Evolutionary conservation across 202 grass and related monocot species (phyloP), one percentile per base, ranked within the genome.

Genomic region (Saccharum hybrid): DNA sequence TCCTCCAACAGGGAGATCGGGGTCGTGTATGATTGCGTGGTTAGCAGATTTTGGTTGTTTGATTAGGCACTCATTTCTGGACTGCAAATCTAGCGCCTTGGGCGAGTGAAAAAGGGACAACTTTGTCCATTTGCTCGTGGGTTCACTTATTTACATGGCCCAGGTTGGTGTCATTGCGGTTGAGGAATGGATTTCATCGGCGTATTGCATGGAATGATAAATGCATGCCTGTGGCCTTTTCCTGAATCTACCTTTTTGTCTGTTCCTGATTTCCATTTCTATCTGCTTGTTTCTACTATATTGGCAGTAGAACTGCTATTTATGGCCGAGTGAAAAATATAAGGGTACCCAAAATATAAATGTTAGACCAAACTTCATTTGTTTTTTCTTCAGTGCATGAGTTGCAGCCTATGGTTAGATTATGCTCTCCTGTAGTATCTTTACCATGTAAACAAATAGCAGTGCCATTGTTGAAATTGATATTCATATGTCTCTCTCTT

Each of bases 31-130:
- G 30, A 41, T 46, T 31, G 15, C 30, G 23, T 0, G 22, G 39
- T 8, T 60, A 40, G 72, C 19, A 61, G 56, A 5, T 46, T 9
- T 26, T 18, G 59, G 43, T 43, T 71, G 67, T 45, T 23, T 26
- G 15, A 22, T 78, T 42, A 82, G 46, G 10, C 3, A 7, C 28
- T 16, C 34, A 43, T 48, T 71, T 19, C 21, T 68, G 0, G 8
- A 57, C 4, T 19, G 37, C 9, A 66, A 70, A 82, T 49, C 64
- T 77, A 56, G 4, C 66, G 16, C 56, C 57, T 19, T 72, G 78
- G 16, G 64, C 57, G 56, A 59, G 30, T 63, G 56, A 66, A 66
- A 81, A 9, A 10, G 34, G 19, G 71, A 10, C 54, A 19, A 63
- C 5, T 4, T 2, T 77, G 34, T 19, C 68, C 71, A 72, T 49